Percentiles rank a stretch among this genome's conserved stretches.
phyloP scores from a whole-genome alignment of 495 filamentous ascomycete species.

The Hypoxylon crocopeplum region DNA sequence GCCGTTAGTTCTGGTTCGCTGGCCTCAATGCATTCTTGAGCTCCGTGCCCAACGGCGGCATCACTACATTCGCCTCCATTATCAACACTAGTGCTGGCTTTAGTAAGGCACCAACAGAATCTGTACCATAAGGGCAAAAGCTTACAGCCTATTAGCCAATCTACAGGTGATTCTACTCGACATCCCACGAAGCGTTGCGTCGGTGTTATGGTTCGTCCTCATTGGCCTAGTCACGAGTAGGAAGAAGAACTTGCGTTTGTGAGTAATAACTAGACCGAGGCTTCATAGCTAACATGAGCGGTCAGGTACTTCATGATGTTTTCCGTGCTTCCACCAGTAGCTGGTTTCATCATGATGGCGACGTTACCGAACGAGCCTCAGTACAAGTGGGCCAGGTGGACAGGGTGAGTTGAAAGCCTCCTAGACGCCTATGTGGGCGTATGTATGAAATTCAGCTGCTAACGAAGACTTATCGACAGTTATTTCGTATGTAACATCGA shows the following conservation, averaged over 20 bases:
- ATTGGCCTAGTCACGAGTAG: slow-evolving; percentile 39
- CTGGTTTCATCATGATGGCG: slow-evolving; percentile 40
- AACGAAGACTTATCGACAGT: not conserved
- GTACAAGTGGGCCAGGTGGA: slow-evolving; percentile 42
- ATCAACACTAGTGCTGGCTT: slow-evolving; percentile 57
- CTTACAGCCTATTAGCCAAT: slow-evolving; percentile 23
- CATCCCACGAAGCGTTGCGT: slow-evolving; percentile 38
- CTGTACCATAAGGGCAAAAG: not conserved
- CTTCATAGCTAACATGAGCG: not conserved
- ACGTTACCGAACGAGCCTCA: slow-evolving; percentile 40
- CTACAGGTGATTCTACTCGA: slow-evolving; percentile 41
- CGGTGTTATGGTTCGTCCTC: slow-evolving; percentile 38
- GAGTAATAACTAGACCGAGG: slow-evolving; percentile 1
- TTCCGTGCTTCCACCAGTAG: slow-evolving; percentile 38
- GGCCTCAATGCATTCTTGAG: slow-evolving; percentile 54
- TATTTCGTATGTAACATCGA: too few species aligned
- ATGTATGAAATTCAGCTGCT: not conserved
- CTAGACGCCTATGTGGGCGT: too few species aligned
- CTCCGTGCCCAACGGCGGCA: slow-evolving; percentile 58
- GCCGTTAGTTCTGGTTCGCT: slow-evolving; percentile 49
- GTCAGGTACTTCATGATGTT: slow-evolving; percentile 43
- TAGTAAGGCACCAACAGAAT: slow-evolving; percentile 22
- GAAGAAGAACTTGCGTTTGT: slow-evolving; percentile 42
- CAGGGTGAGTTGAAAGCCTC: slow-evolving; percentile 38
- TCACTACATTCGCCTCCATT: slow-evolving; percentile 57